A percentile compares a stretch with the other conserved stretches of the same genome.
Evolutionary conservation across 805 yeast genomes (phyloP).

Genomic region (Wilhelminamyces savonicus): DNA sequence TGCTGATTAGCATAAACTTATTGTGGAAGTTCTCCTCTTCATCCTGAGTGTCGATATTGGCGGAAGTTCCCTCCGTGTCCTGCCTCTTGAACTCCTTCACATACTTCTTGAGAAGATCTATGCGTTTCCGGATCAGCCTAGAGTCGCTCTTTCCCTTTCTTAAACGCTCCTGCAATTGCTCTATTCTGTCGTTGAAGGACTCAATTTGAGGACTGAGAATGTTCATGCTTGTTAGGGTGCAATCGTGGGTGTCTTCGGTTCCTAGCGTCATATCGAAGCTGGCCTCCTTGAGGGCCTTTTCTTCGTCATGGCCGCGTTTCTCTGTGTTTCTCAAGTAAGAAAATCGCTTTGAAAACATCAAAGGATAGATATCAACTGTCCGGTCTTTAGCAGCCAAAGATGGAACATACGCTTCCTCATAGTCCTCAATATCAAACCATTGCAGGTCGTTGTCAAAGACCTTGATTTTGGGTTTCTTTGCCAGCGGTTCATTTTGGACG

Average conservation of each 20-base stretch:
- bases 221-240: conserved; percentile 20
- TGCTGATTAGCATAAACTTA: conserved; percentile 29
- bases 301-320: conserved; percentile 3
- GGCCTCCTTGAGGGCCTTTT: conserved; percentile 6
- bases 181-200: conserved; percentile 18
- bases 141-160: conserved; percentile 5
- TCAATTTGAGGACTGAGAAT: conserved; percentile 23
- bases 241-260: conserved; percentile 22
- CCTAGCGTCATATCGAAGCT: conserved; percentile 14
- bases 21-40: conserved; percentile 23
- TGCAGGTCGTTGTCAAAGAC: conserved; percentile 47
- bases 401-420: conserved; percentile 48
- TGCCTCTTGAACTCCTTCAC: conserved; percentile 3
- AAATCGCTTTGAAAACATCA: conserved; percentile 64
- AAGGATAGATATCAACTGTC: conserved; percentile 47
- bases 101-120: conserved; percentile 14
- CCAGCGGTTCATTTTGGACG: no score
- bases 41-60: background rate
- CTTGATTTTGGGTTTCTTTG: no score
- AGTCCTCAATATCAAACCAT: conserved; percentile 64
- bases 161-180: conserved; percentile 15
- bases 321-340: conserved; percentile 61
- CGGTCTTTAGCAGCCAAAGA: conserved; percentile 30
- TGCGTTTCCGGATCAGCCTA: conserved; percentile 9
- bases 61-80: background rate